These are phyloP conservation scores for Ophiocytium majus DNA, from an alignment of 352 stramenopile genomes.

Conservation along the genomic window DNA sequence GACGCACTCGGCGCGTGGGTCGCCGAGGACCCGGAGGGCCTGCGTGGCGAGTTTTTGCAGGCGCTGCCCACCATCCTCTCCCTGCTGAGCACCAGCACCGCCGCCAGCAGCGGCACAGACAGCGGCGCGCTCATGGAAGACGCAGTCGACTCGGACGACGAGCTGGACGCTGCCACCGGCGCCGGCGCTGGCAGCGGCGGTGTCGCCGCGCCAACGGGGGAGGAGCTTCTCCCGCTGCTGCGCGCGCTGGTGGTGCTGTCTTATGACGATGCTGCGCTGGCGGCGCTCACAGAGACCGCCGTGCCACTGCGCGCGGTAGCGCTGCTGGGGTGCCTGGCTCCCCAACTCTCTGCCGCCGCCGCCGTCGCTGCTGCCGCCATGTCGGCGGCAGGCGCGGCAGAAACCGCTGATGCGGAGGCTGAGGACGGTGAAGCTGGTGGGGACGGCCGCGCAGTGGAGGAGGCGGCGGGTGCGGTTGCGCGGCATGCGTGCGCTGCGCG, in stretches of 20 bases:
- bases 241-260: constrained; percentile 46
- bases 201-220: background rate
- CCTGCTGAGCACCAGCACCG: background rate
- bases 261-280: constrained; percentile 43
- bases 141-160: constrained; percentile 39
- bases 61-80: constrained; percentile 36
- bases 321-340: constrained; percentile 8
- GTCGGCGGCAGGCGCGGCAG: too few species aligned
- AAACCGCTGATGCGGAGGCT: too few species aligned
- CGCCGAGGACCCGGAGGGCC: constrained; percentile 48
- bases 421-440: too few species aligned
- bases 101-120: background rate
- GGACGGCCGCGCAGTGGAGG: too few species aligned
- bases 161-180: background rate
- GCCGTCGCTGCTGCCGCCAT: constrained; percentile 16
- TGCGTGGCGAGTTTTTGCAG: constrained; percentile 34
- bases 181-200: too few species aligned
- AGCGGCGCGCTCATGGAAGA: background rate
- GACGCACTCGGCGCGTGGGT: constrained; percentile 37
- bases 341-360: background rate
- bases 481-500: background rate
- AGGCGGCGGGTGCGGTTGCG: background rate
- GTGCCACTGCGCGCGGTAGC: constrained; percentile 26
- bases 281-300: constrained; percentile 34
- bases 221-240: constrained; percentile 35